phyloP scores from a whole-genome alignment of 2,329 filamentous ascomycete species.

The Onygenales sp. region DNA sequence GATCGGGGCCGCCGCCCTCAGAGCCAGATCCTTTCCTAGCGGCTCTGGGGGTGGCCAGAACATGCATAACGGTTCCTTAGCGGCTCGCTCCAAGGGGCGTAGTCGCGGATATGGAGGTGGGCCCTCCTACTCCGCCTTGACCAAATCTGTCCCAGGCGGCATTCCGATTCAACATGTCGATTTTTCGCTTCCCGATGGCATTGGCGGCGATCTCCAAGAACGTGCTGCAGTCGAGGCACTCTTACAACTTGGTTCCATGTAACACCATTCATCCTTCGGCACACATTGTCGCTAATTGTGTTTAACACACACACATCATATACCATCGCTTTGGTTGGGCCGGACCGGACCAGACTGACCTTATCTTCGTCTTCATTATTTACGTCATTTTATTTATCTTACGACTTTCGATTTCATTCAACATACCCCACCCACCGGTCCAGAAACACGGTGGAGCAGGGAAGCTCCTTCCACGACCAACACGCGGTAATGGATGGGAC shows the following conservation, averaged over 20 bases:
- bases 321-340: slow-evolving; percentile 15
- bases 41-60: slow-evolving; percentile 32
- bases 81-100: slow-evolving; percentile 22
- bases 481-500: background rate
- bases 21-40: slow-evolving; percentile 49
- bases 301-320: slow-evolving; percentile 2
- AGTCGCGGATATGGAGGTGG: slow-evolving; percentile 21
- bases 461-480: background rate
- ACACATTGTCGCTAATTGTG: background rate
- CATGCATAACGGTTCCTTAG: slow-evolving; percentile 19
- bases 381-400: background rate
- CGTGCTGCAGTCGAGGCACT: slow-evolving; percentile 41
- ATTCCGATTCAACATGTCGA: slow-evolving; percentile 24
- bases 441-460: background rate
- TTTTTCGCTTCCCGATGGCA: slow-evolving; percentile 24
- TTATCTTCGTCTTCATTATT: slow-evolving; percentile 2
- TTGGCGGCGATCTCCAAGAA: slow-evolving; percentile 28
- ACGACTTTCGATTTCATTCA: slow-evolving; percentile 1
- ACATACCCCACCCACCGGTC: background rate
- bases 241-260: slow-evolving; percentile 40
- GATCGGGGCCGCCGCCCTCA: slow-evolving; percentile 75
- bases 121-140: slow-evolving; percentile 27
- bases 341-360: slow-evolving; percentile 13
- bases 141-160: slow-evolving; percentile 30
- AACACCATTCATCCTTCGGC: slow-evolving; percentile 19